phyloP scores from a whole-genome alignment of 768 basidiomycete species.

The Crassisporium funariophilum region DNA sequence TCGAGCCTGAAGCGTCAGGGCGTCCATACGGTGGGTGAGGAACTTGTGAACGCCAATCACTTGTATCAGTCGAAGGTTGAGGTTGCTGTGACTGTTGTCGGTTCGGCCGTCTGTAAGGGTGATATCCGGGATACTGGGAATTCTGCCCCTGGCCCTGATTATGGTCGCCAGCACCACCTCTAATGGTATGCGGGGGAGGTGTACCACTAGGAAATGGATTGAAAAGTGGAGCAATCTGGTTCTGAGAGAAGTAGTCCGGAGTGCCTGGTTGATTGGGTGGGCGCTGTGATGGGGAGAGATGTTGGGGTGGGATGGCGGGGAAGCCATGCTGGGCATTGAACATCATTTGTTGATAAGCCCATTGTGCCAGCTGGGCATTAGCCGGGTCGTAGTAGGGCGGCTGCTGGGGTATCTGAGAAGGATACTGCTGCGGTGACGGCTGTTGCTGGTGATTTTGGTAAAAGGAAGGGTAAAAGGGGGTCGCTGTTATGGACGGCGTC shows the following conservation, averaged over 20 bases:
- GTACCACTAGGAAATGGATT: conserved; percentile 72
- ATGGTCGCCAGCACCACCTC: conserved; percentile 33
- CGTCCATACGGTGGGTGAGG: conserved; percentile 81
- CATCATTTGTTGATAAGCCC: conserved; percentile 94
- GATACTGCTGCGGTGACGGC: conserved; percentile 43
- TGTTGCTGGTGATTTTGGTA: conserved; percentile 71
- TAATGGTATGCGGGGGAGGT: conserved; percentile 62
- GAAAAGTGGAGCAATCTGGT: conserved; percentile 50
- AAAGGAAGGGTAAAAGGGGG: conserved; percentile 78
- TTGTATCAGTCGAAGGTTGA: conserved; percentile 26
- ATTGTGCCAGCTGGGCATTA: conserved; percentile 77
- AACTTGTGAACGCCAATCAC: conserved; percentile 35
- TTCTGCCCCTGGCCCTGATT: conserved; percentile 42
- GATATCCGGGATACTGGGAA: conserved; percentile 60
- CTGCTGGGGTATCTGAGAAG: conserved; percentile 54
- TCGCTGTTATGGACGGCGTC: conserved; percentile 66
- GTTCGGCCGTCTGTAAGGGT: conserved; percentile 79
- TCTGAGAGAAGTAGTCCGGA: conserved; percentile 61
- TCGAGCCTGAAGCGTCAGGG: conserved; percentile 77
- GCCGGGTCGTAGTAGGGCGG: conserved; percentile 75
- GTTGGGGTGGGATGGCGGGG: conserved; percentile 45
- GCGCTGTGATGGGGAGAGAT: conserved; percentile 40
- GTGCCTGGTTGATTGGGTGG: conserved; percentile 33
- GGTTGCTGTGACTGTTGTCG: conserved; percentile 48
- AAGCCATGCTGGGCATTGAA: conserved; percentile 66